These are phyloP conservation scores for Mallotus repandus DNA, from an alignment of 441 rosid genomes.

Conservation along the genomic window DNA sequence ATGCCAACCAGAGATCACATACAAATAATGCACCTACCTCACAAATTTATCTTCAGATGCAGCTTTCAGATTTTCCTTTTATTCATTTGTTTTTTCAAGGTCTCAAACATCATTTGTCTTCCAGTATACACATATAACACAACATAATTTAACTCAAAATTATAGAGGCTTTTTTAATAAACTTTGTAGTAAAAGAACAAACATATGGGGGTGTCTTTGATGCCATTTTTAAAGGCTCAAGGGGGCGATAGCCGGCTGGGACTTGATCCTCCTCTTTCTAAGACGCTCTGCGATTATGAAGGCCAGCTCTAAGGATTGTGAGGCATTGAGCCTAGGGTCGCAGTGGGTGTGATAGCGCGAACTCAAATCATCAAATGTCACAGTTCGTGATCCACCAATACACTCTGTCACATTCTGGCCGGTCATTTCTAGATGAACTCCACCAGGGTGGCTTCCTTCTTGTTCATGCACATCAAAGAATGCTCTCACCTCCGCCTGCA, in stretches of 20 bases:
- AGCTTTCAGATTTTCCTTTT: conserved; percentile 9
- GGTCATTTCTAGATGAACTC: conserved; percentile 91
- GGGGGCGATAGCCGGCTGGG: conserved; percentile 32
- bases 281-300: conserved; percentile 95
- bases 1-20: too few species aligned
- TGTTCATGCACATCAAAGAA: conserved; percentile 97
- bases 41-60: background rate
- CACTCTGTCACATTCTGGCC: conserved; percentile 97
- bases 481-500: conserved; percentile 91
- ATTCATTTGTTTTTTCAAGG: conserved; percentile 18
- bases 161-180: too few species aligned
- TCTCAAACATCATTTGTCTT: conserved; percentile 21
- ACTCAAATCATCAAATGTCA: conserved; percentile 88
- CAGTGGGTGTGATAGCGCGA: conserved; percentile 96
- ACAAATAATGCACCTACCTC: too few species aligned
- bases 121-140: conserved; percentile 22
- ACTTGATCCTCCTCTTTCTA: conserved; percentile 75
- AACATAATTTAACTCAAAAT: conserved; percentile 25
- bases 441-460: conserved; percentile 96
- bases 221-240: conserved; percentile 27
- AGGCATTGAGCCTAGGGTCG: conserved; percentile 91
- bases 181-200: background rate
- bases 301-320: conserved; percentile 90
- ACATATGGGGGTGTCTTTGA: background rate
- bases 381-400: conserved; percentile 90